Evolutionary conservation across 1,284 basidiomycete species (phyloP).

Genomic region (Golubevia pallescens): DNA sequence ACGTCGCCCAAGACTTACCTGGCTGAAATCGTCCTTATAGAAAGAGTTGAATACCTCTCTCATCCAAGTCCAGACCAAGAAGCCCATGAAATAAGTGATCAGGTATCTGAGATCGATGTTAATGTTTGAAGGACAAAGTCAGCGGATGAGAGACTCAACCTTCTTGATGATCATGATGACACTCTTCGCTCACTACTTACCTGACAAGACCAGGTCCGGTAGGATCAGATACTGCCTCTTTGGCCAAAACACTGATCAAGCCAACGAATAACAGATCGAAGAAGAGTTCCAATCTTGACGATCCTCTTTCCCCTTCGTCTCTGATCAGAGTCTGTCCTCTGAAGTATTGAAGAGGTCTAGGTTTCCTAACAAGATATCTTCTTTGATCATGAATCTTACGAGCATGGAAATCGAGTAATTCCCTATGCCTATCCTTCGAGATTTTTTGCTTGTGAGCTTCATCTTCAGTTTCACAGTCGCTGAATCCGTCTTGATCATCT

Average conservation of each 20-base stretch:
- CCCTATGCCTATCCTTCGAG: conserved; percentile 9
- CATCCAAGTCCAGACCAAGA: conserved; percentile 47
- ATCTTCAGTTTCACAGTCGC: background rate
- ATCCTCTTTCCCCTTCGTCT: conserved; percentile 33
- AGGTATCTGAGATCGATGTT: conserved; percentile 16
- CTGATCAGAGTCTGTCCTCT: conserved; percentile 34
- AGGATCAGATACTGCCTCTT: conserved; percentile 37
- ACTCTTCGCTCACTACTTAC: no score
- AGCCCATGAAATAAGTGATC: conserved; percentile 40
- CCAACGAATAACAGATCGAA: conserved; percentile 51
- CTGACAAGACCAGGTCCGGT: conserved; percentile 34
- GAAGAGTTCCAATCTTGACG: conserved; percentile 37
- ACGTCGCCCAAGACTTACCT: conserved; percentile 8
- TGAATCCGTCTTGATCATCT: conserved; percentile 20
- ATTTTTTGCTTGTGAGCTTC: conserved; percentile 6
- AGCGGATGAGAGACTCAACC: no score
- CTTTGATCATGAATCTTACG: conserved; percentile 27
- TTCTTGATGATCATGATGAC: no score
- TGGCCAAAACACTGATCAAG: conserved; percentile 37
- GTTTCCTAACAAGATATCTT: conserved; percentile 42
- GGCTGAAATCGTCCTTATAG: conserved; percentile 41
- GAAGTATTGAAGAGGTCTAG: conserved; percentile 47
- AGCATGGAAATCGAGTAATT: conserved; percentile 23
- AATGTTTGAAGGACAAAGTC: no score
- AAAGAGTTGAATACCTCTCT: conserved; percentile 47